Evolutionary conservation across 2,329 filamentous ascomycete genomes (phyloP).

Genomic region (Cercospora zeae-maydis): DNA sequence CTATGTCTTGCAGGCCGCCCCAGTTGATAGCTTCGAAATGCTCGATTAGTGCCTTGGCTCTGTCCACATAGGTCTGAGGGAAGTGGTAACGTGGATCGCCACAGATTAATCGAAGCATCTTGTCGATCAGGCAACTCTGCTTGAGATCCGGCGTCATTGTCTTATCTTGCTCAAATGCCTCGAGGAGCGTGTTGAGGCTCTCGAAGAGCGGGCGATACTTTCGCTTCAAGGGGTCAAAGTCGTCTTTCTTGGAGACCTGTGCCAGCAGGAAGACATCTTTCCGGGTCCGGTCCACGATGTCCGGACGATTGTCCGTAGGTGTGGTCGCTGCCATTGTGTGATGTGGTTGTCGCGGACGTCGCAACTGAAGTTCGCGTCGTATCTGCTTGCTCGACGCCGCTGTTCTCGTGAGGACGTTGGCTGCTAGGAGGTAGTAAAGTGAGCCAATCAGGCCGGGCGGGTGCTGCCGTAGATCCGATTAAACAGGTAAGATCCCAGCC

Average conservation of each 20-base stretch:
- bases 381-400: neutral
- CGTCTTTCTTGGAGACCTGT: neutral
- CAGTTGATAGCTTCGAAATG: slow-evolving; percentile 25
- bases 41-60: slow-evolving; percentile 19
- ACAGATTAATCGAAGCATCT: slow-evolving; percentile 18
- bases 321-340: neutral
- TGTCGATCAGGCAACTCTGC: slow-evolving; percentile 15
- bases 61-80: slow-evolving; percentile 9
- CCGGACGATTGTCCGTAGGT: neutral
- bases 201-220: slow-evolving; percentile 10
- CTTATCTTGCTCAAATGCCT: slow-evolving; percentile 20
- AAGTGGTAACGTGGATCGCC: slow-evolving; percentile 18
- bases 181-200: slow-evolving; percentile 21
- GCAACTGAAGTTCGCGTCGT: neutral
- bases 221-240: neutral
- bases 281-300: neutral
- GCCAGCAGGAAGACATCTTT: slow-evolving; percentile 10
- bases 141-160: slow-evolving; percentile 23
- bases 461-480: too few relatives aligned
- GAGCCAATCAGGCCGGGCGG: too few relatives aligned
- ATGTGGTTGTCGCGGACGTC: too few relatives aligned
- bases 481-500: too few relatives aligned
- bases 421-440: neutral
- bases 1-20: slow-evolving; percentile 14
- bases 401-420: neutral